phyloP scores from a whole-genome alignment of 1,284 basidiomycete genomes.

The Leccinum solheimii region DNA sequence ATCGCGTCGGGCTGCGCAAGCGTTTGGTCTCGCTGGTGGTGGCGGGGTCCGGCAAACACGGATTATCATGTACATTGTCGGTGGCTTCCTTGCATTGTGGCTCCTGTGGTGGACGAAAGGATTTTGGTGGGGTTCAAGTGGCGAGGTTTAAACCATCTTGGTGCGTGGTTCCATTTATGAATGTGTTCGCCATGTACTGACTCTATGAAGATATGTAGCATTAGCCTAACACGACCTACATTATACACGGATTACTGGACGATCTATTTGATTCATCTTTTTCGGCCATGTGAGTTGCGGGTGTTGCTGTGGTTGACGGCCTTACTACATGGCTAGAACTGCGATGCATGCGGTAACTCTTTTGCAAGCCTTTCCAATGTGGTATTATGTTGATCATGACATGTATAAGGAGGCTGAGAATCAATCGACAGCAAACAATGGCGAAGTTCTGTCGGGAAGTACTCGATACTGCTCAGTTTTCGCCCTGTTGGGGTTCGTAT shows the following conservation, averaged over 20 bases:
- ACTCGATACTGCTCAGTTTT: neutral
- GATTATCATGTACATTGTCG: constrained; percentile 60
- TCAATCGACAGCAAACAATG: neutral
- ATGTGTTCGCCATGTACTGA: neutral
- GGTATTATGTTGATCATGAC: neutral
- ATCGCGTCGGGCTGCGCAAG: constrained; percentile 63
- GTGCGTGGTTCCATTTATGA: constrained; percentile 15
- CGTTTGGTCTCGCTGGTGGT: constrained; percentile 61
- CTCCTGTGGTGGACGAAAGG: constrained; percentile 39
- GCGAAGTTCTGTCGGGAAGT: neutral
- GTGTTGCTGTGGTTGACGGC: neutral
- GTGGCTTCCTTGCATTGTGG: constrained; percentile 44
- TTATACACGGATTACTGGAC: neutral
- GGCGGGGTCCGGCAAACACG: constrained; percentile 68
- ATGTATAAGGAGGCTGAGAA: neutral
- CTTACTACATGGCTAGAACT: neutral
- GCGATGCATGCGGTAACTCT: neutral
- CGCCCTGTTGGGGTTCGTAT: no score
- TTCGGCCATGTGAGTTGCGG: neutral
- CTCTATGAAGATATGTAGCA: constrained; percentile 1
- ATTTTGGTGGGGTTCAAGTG: constrained; percentile 30
- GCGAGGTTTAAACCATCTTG: constrained; percentile 11
- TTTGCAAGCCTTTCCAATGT: neutral
- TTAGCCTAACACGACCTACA: neutral
- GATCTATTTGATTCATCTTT: neutral